Percentiles rank a stretch among this genome's conserved stretches.
Conservation (phyloP, 2,329 filamentous ascomycete species). For the Lecanoromycetidae sp. region DNA sequence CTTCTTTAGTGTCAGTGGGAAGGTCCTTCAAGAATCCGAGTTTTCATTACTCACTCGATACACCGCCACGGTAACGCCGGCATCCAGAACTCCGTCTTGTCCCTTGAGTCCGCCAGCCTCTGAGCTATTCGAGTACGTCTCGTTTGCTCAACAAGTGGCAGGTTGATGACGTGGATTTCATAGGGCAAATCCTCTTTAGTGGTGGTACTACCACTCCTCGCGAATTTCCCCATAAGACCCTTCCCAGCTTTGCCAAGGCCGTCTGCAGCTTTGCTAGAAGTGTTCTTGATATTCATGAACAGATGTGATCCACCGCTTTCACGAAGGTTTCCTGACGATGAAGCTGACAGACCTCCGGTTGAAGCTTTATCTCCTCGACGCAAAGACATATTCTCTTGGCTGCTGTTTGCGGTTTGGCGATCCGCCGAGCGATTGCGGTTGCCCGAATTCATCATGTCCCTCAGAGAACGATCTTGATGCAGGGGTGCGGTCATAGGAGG, state of each 20-base stretch:
- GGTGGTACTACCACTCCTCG: slow-evolving; percentile 57
- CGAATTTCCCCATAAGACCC: slow-evolving; percentile 67
- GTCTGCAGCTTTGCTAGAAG: slow-evolving; percentile 62
- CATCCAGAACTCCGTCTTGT: slow-evolving; percentile 99
- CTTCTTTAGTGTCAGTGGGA: slow-evolving; percentile 25
- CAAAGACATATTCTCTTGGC: slow-evolving; percentile 1
- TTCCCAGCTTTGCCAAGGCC: slow-evolving; percentile 61
- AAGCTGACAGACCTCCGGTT: slow-evolving; percentile 4
- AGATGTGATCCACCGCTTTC: slow-evolving; percentile 50
- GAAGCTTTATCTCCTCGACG: slow-evolving; percentile 12
- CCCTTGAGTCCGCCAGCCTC: slow-evolving; percentile 70
- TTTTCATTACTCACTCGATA: slow-evolving; percentile 54
- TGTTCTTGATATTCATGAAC: slow-evolving; percentile 61
- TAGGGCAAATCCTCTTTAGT: slow-evolving; percentile 58
- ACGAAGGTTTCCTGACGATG: slow-evolving; percentile 39
- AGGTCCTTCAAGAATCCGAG: not conserved
- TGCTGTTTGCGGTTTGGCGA: slow-evolving; percentile 34
- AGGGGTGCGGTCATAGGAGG: slow-evolving; percentile 52
- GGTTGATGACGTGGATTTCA: slow-evolving; percentile 69
- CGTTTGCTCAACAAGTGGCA: slow-evolving; percentile 77
- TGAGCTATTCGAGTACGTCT: slow-evolving; percentile 86
- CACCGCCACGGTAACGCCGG: slow-evolving; percentile 88
- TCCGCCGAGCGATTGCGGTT: slow-evolving; percentile 63
- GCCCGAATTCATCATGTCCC: slow-evolving; percentile 53
- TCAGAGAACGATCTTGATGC: slow-evolving; percentile 52